Evolutionary conservation across 2,329 filamentous ascomycete species (phyloP), one percentile per base, ranked within the genome.

Genomic region (Colletotrichum sp.): DNA sequence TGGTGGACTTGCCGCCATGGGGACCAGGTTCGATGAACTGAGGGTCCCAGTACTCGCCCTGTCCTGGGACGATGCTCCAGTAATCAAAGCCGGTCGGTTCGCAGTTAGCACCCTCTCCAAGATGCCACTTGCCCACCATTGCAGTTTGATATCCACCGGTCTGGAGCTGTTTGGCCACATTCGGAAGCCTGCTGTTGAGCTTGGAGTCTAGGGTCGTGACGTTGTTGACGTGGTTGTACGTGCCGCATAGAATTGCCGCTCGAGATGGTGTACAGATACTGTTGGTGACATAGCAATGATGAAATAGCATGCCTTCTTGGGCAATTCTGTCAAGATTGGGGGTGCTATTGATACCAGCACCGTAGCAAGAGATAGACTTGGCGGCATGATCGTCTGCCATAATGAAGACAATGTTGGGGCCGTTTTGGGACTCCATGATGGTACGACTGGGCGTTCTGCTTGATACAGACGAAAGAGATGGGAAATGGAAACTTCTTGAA

Each of bases 281-380:
- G 79, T 90, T 90, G 28, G 88, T 90, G 10, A 90, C 88, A 76
- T 90, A 90, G 80, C 88, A 90, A 77, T 90, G 88, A 76, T 89
- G 87, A 79, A 90, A 89, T 8, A 80, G 80, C 86, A 89, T 88
- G 24, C 88, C 88, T 72, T 89, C 88, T 1, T 79, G 81, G 1
- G 88, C 88, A 6, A 90, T 77, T 1, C 88, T 84, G 78, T 90
- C 88, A n/a, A 90, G 81, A 77, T 90, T 87, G 8, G 89, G 88
- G 2, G 88, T 90, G 68, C 84, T 71, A 79, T 90, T 90, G 79
- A 90, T 89, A 12, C 86, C 87, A 1, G 88, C 87, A 4, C 88
- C 88, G 57, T 90, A 90, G 74, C 82, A 83, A 24, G 82, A 84
- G 66, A 89, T 89, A n/a, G 88, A 82, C 78, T 90, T 90, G 59